Evolutionary conservation across 1,284 basidiomycete species (phyloP), one percentile per base, ranked within the genome.

Genomic region (Vanrija sp.): DNA sequence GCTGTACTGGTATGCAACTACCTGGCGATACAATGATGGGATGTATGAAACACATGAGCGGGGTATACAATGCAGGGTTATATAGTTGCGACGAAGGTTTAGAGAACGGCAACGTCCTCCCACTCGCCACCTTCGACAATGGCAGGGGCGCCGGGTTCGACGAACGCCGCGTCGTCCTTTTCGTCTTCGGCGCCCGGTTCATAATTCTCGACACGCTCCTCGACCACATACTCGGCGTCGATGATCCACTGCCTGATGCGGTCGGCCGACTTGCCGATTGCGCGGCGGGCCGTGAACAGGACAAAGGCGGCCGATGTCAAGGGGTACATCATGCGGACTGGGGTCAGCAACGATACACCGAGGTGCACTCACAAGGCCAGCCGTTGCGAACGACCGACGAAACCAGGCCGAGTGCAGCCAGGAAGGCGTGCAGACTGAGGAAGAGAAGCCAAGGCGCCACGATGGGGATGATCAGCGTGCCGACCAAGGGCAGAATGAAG

Each of bases 181-280:
- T 22, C 39, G 18, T 39, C 56, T 14, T 53, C 48, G 15, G n/a
- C 46, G 12, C 22, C 47, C 3, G 69, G 61, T 16, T 63, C 65
- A 54, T 72, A 74, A 53, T 74, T 72, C 53, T 72, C 69, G 15
- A 74, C 67, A 14, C 67, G 57, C 50, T 72, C 71, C 53, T 72
- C 71, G 23, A 74, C 43, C 0, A 72, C 67, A 49, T 74, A 74
- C 51, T 74, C 72, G n/a, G 69, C 68, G 53, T 74, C 72, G 22
- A 74, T 66, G 55, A 74, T 62, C 16, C 50, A 51, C 52, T 72
- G 72, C 38, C 62, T 53, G 25, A 68, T 41, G 8, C 31, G 51
- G 2, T 3, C 8, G 10, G 51, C 36, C 14, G 25, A n/a, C 12
- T 23, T 20, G 35, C 20, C 20, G 31, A 61, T 51, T 4, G 39